phyloP scores from a whole-genome alignment of 1,284 basidiomycete genomes.

The Moesziomyces aphidis region DNA sequence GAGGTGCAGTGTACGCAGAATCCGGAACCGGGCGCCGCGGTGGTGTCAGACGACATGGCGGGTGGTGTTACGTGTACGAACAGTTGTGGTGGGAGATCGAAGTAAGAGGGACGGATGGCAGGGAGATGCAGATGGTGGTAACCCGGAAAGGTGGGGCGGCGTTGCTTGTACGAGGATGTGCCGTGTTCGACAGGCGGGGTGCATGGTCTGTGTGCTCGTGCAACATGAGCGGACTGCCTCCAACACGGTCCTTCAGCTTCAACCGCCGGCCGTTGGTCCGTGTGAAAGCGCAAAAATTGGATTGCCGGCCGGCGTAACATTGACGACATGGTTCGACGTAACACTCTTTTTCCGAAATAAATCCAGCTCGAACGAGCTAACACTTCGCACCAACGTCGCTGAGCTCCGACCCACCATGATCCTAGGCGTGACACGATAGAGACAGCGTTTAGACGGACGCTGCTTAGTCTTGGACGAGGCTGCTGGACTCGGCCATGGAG shows the following conservation, averaged over 20 bases:
- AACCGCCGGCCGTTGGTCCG: too few species aligned
- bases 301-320: too few species aligned
- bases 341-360: too few species aligned
- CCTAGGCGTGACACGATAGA: neutral
- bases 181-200: conserved; percentile 14
- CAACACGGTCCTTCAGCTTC: too few species aligned
- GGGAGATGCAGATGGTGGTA: neutral
- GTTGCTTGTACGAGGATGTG: neutral
- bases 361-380: too few species aligned
- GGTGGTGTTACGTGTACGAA: neutral
- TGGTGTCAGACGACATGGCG: conserved; percentile 10
- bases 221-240: too few species aligned
- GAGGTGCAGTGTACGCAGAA: conserved; percentile 55
- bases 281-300: neutral
- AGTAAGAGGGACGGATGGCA: neutral
- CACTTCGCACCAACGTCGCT: too few species aligned
- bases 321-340: too few species aligned
- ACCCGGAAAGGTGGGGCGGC: too few species aligned
- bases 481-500: neutral
- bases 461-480: neutral
- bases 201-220: too few species aligned
- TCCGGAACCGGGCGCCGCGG: conserved; percentile 1
- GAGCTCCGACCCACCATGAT: neutral
- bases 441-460: neutral
- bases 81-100: neutral